Conservation (phyloP, 1,139 yeast genomes). For the Saccharomyces pastorianus region DNA sequence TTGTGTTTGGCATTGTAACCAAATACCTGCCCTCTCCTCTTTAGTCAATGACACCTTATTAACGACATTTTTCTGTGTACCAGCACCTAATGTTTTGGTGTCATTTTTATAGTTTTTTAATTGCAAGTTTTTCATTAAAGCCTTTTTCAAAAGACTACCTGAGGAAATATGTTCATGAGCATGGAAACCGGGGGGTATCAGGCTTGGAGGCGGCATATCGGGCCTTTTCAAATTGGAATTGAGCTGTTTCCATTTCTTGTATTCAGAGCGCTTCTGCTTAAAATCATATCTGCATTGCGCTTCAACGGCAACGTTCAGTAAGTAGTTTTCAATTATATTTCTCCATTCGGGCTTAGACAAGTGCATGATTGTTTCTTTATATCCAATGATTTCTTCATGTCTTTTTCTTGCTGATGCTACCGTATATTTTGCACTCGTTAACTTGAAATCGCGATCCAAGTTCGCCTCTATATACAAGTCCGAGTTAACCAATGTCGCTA, state of each 20-base stretch:
- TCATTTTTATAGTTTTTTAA: constrained; percentile 9
- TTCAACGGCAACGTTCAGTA: constrained; percentile 57
- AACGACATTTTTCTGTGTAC: background rate
- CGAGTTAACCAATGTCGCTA: constrained; percentile 42
- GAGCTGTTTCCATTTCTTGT: constrained; percentile 34
- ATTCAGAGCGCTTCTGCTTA: constrained; percentile 40
- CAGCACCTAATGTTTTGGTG: constrained; percentile 3
- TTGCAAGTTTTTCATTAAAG: constrained; percentile 25
- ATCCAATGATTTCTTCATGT: constrained; percentile 30
- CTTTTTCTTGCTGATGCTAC: constrained; percentile 48
- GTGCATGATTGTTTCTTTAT: constrained; percentile 16
- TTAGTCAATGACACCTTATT: constrained; percentile 36
- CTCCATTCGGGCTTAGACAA: constrained; percentile 53
- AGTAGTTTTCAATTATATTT: constrained; percentile 56
- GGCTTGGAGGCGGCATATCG: constrained; percentile 30
- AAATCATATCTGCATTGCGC: constrained; percentile 59
- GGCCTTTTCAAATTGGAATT: constrained; percentile 24
- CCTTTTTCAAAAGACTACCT: constrained; percentile 20
- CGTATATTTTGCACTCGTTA: constrained; percentile 52
- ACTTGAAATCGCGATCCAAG: constrained; percentile 43
- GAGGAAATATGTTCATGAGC: constrained; percentile 1
- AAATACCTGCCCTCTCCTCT: constrained; percentile 47
- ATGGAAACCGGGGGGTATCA: constrained; percentile 14
- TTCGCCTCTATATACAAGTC: constrained; percentile 33
- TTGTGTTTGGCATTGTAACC: constrained; percentile 50